Evolutionary conservation across 257 asterid species (phyloP), one percentile per base, ranked within the genome.

Genomic region (Solanum chilense): DNA sequence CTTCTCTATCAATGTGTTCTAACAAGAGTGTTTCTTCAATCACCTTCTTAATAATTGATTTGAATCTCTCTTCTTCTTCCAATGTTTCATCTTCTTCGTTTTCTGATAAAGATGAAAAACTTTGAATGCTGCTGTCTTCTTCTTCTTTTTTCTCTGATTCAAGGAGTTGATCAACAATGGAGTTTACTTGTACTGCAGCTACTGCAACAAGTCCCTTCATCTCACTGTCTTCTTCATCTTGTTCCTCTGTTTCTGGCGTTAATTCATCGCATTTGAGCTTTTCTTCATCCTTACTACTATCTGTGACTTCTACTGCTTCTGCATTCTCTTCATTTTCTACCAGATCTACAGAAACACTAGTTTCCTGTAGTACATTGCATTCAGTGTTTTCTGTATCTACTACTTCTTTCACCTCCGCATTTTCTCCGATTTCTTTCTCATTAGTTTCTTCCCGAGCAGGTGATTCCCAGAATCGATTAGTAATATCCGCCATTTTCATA

Each of bases 401-500:
- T 35, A 31, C 12, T 33, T 74, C 86, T 58, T 11, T 66, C 13
- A 41, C 88, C 3, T 44, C 89, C 0, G 83, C 76, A 80, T 45
- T 78, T 78, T 15, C 64, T 78, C 13, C 60, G 5, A 13, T 41
- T 3, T 77, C 92, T 12, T 88, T 20, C 25, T 56, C 88, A 6
- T 87, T 91, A n/a, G 77, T 45, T n/a, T 74, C 85, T 3, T 80
- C 68, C 35, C 84, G 89, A 39, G 93, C 90, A n/a, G 92, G 76
- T 3, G 88, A 89, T 74, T 95, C 99, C 92, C 97, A 94, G 82
- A 91, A 92, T 12, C 94, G 88, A 88, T 89, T 91, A 12, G 95
- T 87, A 5, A 97, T 94, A 87, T 92, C 89, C 3, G 98, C 98
- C 94, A 97, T 94, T 89, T 96, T 94, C 92, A 93, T 91, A 5